phyloP scores from a whole-genome alignment of 2,329 filamentous ascomycete species.

The Aspergillus candidus region DNA sequence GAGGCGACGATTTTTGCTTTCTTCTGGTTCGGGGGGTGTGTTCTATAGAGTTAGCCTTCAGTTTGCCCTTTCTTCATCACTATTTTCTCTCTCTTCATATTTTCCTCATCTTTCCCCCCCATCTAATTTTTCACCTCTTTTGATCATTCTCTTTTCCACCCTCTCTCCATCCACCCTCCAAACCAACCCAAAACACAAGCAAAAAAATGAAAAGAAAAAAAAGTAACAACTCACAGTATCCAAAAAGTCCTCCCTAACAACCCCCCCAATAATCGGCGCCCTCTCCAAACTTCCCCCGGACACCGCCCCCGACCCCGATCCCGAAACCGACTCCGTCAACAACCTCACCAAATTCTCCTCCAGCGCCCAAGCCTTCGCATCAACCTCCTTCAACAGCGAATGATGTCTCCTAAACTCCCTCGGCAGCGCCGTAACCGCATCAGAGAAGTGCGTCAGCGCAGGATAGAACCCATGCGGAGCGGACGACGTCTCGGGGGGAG shows the following conservation, averaged over 20 bases:
- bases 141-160: no score
- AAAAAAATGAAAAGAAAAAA: slow-evolving; percentile 7
- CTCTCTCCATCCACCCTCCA: no score
- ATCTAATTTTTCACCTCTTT: no score
- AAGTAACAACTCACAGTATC: slow-evolving; percentile 21
- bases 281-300: slow-evolving; percentile 16
- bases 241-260: slow-evolving; percentile 29
- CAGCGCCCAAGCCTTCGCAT: slow-evolving; percentile 88
- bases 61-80: no score
- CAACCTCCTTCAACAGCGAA: slow-evolving; percentile 92
- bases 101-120: no score
- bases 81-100: no score
- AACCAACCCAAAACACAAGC: slow-evolving; percentile 1
- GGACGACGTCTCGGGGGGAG: slow-evolving; percentile 24
- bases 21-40: slow-evolving; percentile 25
- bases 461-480: slow-evolving; percentile 54
- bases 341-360: slow-evolving; percentile 76
- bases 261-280: slow-evolving; percentile 31
- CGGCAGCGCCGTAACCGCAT: slow-evolving; percentile 84
- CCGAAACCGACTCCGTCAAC: slow-evolving; percentile 40
- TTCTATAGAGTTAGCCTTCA: no score
- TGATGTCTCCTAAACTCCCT: slow-evolving; percentile 95
- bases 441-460: slow-evolving; percentile 71
- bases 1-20: slow-evolving; percentile 49
- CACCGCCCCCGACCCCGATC: no score